Base-by-base conservation (phyloP, 2,329 filamentous ascomycete species). In the Monilinia fructicola region DNA sequence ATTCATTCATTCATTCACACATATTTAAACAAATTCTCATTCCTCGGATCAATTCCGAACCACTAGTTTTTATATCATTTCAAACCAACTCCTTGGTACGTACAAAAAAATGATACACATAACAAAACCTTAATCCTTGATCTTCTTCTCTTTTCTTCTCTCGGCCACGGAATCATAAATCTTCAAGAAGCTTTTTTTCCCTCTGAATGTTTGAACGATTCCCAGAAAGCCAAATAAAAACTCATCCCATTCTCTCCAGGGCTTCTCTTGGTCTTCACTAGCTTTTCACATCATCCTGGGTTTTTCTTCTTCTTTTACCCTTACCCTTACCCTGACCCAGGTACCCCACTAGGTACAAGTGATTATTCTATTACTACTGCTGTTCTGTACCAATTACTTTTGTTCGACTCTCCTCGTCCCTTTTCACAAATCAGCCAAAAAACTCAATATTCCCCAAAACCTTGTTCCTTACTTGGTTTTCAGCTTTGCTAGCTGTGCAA, bases 31-130 rank as follows among this genome's bases (percentile, higher is more conserved):
- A 60, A 48, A 58, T 50, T 38, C 42, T 46, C 54, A 46, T 56
- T 46, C 54, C 53, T 64, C 53, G 42, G 62, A 58, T 64, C 62
- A 31, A 50, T 58, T 58, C 53, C 53, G 62, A 55, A n/a, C 53
- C 53, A 64, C 21, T 64, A 58, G 14, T 26, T 58, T 16, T 46
- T 38, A n/a, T 2, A 44, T 64, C 54, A 38, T 26, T 46, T 38
- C 44, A 21, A 54, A 55, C 31, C 59, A 62, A 53, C 46, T 53
- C 46, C 42, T 60, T 48, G 44, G 56, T 60, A 60, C 44, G 56
- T 60, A 60, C 44, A 31, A 46, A 46, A 10, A 21, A 21, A 56
- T 18, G 14, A 38, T 23, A 48, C 28, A 48, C 42, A 59, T 35
- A 48, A 35, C 42, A 44, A 48, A 59, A 44, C 56, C 42, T 48